These are phyloP conservation scores for Bryopsis sp. DNA, from an alignment of 139 green algal genomes.

Conservation along the genomic window DNA sequence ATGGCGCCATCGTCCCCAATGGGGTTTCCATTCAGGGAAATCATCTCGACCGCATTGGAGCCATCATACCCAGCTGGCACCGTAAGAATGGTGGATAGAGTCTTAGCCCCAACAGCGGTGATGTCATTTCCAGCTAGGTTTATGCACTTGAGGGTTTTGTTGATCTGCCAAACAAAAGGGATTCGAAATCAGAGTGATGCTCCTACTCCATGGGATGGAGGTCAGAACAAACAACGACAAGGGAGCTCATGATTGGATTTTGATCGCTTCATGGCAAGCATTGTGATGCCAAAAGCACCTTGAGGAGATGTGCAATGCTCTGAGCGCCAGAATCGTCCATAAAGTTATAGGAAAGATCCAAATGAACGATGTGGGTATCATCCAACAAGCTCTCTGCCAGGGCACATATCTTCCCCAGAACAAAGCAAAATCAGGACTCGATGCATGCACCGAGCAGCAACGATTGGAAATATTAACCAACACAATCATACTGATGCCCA, in stretches of 20 bases:
- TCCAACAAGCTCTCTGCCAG: slow-evolving; percentile 32
- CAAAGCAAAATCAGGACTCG: no score
- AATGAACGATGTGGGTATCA: slow-evolving; percentile 16
- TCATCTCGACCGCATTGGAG: no score
- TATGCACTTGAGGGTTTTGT: slow-evolving; percentile 22
- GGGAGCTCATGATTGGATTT: no score
- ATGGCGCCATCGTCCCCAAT: slow-evolving; percentile 32
- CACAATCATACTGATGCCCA: no score
- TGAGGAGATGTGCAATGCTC: slow-evolving; percentile 26
- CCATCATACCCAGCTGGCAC: slow-evolving; percentile 23
- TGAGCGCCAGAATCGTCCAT: slow-evolving; percentile 34
- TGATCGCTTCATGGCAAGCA: not conserved
- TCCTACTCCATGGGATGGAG: no score
- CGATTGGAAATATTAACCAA: no score
- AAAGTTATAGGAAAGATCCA: slow-evolving; percentile 39
- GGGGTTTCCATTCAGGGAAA: slow-evolving; percentile 36
- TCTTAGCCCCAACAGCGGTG: slow-evolving; percentile 19
- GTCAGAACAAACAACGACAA: no score
- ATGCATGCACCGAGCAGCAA: no score
- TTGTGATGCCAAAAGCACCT: slow-evolving; percentile 27
- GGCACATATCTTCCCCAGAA: slow-evolving; percentile 32
- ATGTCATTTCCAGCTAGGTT: slow-evolving; percentile 39
- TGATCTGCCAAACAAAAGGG: slow-evolving; percentile 24
- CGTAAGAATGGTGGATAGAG: slow-evolving; percentile 22
- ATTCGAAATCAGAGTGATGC: no score